Conservation (phyloP, 2,329 filamentous ascomycete genomes). For the Diplodia corticola region DNA sequence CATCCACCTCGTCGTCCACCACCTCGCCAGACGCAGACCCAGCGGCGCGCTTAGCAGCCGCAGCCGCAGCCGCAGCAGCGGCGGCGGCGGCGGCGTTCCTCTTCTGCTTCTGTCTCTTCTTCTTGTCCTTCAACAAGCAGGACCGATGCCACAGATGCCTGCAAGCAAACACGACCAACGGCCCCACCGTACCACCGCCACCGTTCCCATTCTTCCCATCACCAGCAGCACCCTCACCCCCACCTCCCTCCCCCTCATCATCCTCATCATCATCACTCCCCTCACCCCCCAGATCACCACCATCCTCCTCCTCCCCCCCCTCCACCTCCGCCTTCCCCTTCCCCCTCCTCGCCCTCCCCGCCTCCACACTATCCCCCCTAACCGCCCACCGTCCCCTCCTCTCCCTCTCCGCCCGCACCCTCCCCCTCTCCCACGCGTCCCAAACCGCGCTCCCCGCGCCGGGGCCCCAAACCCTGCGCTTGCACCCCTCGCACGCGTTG, state of each 20-base stretch:
- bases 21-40: neutral
- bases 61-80: neutral
- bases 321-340: conserved; percentile 50
- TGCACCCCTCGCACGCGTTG: conserved; percentile 85
- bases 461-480: conserved; percentile 81
- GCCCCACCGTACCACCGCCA: conserved; percentile 32
- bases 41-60: neutral
- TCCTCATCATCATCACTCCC: conserved; percentile 45
- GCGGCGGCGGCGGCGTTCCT: neutral
- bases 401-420: conserved; percentile 46
- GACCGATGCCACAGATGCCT: conserved; percentile 42
- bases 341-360: conserved; percentile 49
- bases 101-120: neutral
- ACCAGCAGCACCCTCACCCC: conserved; percentile 43
- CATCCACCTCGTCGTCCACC: neutral
- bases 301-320: conserved; percentile 34
- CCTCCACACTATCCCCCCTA: conserved; percentile 38
- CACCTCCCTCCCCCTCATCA: conserved; percentile 42
- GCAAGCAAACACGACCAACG: conserved; percentile 43
- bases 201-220: conserved; percentile 44
- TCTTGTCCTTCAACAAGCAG: conserved; percentile 31
- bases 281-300: conserved; percentile 47
- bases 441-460: conserved; percentile 75
- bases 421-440: conserved; percentile 73
- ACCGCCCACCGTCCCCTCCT: conserved; percentile 44